Evolutionary conservation across 257 asterid species (phyloP), one percentile per base, ranked within the genome.

Genomic region (Solanum infundibuliforme): DNA sequence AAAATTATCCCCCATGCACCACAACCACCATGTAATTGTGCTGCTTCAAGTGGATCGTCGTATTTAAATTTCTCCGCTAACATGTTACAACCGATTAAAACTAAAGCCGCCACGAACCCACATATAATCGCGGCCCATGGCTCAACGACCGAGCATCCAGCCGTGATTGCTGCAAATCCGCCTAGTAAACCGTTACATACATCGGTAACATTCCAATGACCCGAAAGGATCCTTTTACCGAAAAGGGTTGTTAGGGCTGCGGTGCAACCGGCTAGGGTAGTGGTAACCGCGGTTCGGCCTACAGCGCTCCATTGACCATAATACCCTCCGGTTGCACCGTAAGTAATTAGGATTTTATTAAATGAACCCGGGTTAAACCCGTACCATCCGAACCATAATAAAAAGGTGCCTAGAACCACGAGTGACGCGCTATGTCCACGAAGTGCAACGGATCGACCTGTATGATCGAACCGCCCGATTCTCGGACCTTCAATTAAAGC

Each of bases 261-360:
- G 41, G 98, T 94, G 92, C 99, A 95, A 7, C 99, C 99, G 0
- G 99, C 98, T 11, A 96, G 34, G 1, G 99, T 95, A 73, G 99
- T 96, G 46, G 99, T 96, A 0, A 96, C 99, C 12, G 99, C 99
- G 20, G 99, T 96, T 0, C 99, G 89, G 0, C 99, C 99, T 11
- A 96, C 98, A 14, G 99, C 99, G 7, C 98, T 94, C 99, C 99
- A 96, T 82, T 95, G 98, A 3, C 99, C 99, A 89, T 96, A 96
- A 86, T 92, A 94, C 39, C 1, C 86, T 5, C 95, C 96, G 3
- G 85, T 32, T 1, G 31, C 14, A 82, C 89, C 25, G 84, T 96
- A 96, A 0, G 98, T 68, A n/a, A 8, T 11, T 0, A 91, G 87
- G 20, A 96, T 96, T 66, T 87, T 92, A 83, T 87, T 92, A 41